Conservation (phyloP, 2,329 filamentous ascomycete genomes). For the Emericellopsis cladophorae region DNA sequence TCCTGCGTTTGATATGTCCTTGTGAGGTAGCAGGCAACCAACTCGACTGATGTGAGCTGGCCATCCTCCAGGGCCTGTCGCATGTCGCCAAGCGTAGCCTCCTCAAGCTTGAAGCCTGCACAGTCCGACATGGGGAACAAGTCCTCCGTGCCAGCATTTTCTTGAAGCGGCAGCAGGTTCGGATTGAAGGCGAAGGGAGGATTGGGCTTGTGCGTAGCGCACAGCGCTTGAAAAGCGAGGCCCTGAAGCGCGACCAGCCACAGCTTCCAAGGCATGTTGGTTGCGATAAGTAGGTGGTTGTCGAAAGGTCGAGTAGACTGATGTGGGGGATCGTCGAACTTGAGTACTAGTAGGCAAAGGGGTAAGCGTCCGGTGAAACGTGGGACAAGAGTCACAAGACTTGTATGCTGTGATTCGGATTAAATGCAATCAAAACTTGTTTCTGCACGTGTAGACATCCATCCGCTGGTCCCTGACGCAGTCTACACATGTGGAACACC, state of each 20-base stretch:
- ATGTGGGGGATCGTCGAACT: too few species aligned
- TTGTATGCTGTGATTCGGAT: too few species aligned
- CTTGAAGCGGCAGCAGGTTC: constrained; percentile 18
- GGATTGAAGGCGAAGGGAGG: constrained; percentile 10
- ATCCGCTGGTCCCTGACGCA: too few species aligned
- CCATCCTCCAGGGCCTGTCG: constrained; percentile 43
- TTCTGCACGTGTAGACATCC: too few species aligned
- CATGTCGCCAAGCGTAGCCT: constrained; percentile 57
- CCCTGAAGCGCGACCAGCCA: background rate
- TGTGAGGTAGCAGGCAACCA: constrained; percentile 50
- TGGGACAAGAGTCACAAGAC: too few species aligned
- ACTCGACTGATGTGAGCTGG: constrained; percentile 41
- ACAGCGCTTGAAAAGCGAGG: background rate
- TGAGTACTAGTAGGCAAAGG: too few species aligned
- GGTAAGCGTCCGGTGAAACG: too few species aligned
- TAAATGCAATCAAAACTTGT: too few species aligned
- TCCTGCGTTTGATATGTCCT: constrained; percentile 48
- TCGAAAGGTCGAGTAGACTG: too few species aligned
- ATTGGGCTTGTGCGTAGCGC: background rate
- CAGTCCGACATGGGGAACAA: constrained; percentile 53
- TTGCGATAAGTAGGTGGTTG: background rate
- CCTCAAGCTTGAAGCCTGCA: constrained; percentile 47
- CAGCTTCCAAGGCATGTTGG: background rate
- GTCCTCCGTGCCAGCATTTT: constrained; percentile 20
- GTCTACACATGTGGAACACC: too few species aligned